Percentiles rank a stretch among this genome's conserved stretches.
phyloP scores from a whole-genome alignment of 2,329 filamentous ascomycete genomes.

The Anthostomella pinea region DNA sequence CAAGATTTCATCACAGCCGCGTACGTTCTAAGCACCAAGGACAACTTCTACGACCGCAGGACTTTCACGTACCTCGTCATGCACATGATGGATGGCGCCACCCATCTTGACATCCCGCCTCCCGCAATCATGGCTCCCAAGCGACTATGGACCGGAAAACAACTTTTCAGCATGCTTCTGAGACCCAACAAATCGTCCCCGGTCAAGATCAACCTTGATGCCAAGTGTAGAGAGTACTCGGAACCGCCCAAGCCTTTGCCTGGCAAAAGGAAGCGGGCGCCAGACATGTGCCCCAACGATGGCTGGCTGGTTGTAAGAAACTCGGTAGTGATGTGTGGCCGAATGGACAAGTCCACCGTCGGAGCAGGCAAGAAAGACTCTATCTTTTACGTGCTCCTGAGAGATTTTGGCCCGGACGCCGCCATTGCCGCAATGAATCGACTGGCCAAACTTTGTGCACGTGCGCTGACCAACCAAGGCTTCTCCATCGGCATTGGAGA shows the following conservation, averaged over 20 bases:
- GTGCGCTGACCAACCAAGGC: conserved; percentile 83
- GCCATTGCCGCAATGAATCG: conserved; percentile 93
- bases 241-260: conserved; percentile 48
- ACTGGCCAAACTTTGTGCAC: conserved; percentile 83
- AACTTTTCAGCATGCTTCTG: conserved; percentile 90
- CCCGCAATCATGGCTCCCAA: conserved; percentile 84
- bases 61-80: conserved; percentile 87
- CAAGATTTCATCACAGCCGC: conserved; percentile 98
- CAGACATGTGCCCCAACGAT: conserved; percentile 81
- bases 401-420: conserved; percentile 88
- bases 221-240: conserved; percentile 77
- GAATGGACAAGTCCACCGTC: conserved; percentile 98
- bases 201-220: conserved; percentile 88
- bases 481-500: conserved; percentile 97
- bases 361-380: conserved; percentile 97
- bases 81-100: conserved; percentile 85
- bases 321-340: conserved; percentile 94
- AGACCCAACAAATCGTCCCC: conserved; percentile 80
- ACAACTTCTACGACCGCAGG: conserved; percentile 85
- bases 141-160: conserved; percentile 93
- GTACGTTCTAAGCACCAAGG: conserved; percentile 87
- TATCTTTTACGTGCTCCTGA: conserved; percentile 92
- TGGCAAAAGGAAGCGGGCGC: conserved; percentile 46
- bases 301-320: conserved; percentile 91
- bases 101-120: conserved; percentile 78